phyloP scores from a whole-genome alignment of 169 alveolate genomes.

The Cystoisospora suis region DNA sequence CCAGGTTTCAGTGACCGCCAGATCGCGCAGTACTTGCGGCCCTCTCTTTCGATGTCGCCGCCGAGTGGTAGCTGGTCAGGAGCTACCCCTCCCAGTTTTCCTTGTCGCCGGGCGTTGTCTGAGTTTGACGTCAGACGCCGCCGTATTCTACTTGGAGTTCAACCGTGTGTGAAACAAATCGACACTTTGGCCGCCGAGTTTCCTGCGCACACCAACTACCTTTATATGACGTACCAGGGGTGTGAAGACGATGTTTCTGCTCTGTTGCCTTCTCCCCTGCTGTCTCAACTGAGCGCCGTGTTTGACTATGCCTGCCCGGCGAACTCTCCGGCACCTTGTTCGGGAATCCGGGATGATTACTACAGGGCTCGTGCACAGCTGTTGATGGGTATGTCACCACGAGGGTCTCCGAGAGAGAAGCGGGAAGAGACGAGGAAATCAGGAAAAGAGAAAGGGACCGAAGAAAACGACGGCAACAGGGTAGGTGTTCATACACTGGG shows the following conservation, averaged over 20 bases:
- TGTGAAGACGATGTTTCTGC: conserved; percentile 80
- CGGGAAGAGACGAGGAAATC: too few species aligned
- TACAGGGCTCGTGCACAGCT: too few species aligned
- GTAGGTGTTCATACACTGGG: too few species aligned
- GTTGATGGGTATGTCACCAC: too few species aligned
- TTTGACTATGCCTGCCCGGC: too few species aligned
- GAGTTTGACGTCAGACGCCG: conserved; percentile 77
- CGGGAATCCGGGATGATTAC: too few species aligned
- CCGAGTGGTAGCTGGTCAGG: not conserved
- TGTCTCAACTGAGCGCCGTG: too few species aligned
- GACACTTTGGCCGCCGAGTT: conserved; percentile 91
- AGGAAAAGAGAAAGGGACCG: too few species aligned
- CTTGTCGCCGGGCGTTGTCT: conserved; percentile 4
- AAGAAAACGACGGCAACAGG: too few species aligned
- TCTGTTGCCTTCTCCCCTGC: conserved; percentile 30
- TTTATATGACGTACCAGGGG: conserved; percentile 86
- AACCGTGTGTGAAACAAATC: conserved; percentile 82
- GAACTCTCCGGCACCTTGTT: too few species aligned
- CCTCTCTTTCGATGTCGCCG: not conserved
- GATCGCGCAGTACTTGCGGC: conserved; percentile 57
- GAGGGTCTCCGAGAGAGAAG: too few species aligned
- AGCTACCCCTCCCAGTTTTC: too few species aligned
- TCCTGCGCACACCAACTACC: conserved; percentile 87
- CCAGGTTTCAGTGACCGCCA: conserved; percentile 83
- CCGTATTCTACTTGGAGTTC: conserved; percentile 71